A percentile compares a stretch with the other conserved stretches of the same genome.
Conservation (phyloP, 1,284 basidiomycete genomes). For the Puccinia novopanici region DNA sequence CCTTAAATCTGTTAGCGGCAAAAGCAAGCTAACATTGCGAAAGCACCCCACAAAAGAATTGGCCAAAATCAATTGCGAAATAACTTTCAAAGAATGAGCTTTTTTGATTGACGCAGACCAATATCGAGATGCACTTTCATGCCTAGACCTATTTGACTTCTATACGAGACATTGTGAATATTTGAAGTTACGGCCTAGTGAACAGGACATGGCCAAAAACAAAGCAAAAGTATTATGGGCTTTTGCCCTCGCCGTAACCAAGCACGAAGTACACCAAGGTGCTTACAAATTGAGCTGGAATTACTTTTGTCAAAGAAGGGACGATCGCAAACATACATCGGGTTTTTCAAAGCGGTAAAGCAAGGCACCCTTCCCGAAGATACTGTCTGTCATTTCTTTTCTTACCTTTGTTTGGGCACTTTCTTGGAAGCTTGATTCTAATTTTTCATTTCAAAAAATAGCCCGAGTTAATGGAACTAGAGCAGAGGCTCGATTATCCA, state of each 20-base stretch:
- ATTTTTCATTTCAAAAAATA: not conserved
- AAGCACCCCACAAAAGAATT: constrained; percentile 71
- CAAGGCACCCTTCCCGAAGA: constrained; percentile 16
- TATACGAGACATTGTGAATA: constrained; percentile 90
- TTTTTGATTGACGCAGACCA: constrained; percentile 91
- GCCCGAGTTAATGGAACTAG: constrained; percentile 69
- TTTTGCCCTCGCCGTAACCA: constrained; percentile 81
- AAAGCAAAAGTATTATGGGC: constrained; percentile 72
- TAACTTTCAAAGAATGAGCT: constrained; percentile 92
- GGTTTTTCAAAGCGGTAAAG: constrained; percentile 70
- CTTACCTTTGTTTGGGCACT: not conserved
- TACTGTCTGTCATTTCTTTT: not conserved
- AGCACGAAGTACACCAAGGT: constrained; percentile 81
- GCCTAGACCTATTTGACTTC: constrained; percentile 96
- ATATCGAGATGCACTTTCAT: constrained; percentile 89
- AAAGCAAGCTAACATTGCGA: constrained; percentile 85
- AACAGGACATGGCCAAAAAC: constrained; percentile 69
- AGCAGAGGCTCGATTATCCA: constrained; percentile 83
- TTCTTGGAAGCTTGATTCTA: not conserved
- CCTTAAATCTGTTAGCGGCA: constrained; percentile 91
- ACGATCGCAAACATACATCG: constrained; percentile 82
- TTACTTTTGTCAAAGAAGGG: constrained; percentile 83
- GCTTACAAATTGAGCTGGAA: constrained; percentile 87
- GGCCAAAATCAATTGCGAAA: constrained; percentile 83
- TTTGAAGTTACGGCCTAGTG: constrained; percentile 67